phyloP scores from a whole-genome alignment of 768 basidiomycete species.

The Leccinum incarnatum region DNA sequence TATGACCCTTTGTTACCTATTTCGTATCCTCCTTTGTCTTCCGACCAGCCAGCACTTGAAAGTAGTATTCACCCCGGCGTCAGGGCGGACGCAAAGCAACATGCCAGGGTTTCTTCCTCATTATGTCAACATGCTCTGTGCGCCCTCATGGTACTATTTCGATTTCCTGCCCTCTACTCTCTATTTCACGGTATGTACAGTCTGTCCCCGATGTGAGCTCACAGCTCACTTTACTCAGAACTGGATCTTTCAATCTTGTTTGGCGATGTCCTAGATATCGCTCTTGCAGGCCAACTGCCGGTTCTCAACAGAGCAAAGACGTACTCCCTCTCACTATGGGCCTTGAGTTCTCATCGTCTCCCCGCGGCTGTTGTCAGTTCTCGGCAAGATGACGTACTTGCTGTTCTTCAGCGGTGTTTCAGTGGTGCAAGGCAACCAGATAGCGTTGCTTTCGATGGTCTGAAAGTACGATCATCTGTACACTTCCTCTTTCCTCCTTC shows the following conservation, averaged over 20 bases:
- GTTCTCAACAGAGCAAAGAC: conserved; percentile 43
- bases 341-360: conserved; percentile 48
- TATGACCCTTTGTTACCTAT: conserved; percentile 31
- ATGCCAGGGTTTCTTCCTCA: conserved; percentile 39
- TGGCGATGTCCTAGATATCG: conserved; percentile 43
- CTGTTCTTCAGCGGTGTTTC: conserved; percentile 38
- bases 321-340: conserved; percentile 47
- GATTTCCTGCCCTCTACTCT: conserved; percentile 42
- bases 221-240: conserved; percentile 30
- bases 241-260: conserved; percentile 44
- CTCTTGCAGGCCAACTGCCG: conserved; percentile 33
- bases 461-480: conserved; percentile 23
- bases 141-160: conserved; percentile 49
- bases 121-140: conserved; percentile 56
- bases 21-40: conserved; percentile 3
- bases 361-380: conserved; percentile 39
- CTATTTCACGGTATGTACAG: conserved; percentile 49
- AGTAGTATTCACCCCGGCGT: conserved; percentile 4
- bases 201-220: not conserved
- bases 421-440: conserved; percentile 21
- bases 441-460: conserved; percentile 22
- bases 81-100: conserved; percentile 38
- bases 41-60: conserved; percentile 6
- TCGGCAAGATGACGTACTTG: conserved; percentile 31
- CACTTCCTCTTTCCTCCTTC: not conserved